Evolutionary conservation across 2,329 filamentous ascomycete species (phyloP), one percentile per base, ranked within the genome.

Genomic region (Colletotrichum navitas): DNA sequence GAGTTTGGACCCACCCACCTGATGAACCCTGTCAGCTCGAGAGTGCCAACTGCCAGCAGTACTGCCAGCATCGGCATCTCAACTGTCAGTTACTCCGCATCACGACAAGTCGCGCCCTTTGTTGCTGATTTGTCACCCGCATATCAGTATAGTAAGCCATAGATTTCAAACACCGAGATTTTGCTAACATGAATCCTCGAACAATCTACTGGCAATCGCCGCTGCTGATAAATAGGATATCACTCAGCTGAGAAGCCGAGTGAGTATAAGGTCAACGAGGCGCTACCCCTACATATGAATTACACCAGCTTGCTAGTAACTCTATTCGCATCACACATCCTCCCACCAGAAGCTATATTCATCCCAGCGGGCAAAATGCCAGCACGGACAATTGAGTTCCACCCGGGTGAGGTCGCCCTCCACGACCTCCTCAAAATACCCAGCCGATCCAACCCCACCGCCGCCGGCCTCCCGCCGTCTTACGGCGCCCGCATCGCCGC

Each of bases 401-500:
- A 93, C 79, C 79, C 86, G 12, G 93, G 93, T 75, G 93, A 95
- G 80, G 77, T 84, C 52, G 85, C 86, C 60, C 88, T 95, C 80
- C 92, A 92, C 68, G 79, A 82, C 21, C 84, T 91, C 6, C 86
- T 95, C 68, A 85, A 83, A 43, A 84, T 91, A 0, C 90, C 91
- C 0, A 78, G 81, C 3, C 72, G 68, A 21, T 85, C 88, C 59
- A 95, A 96, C 76, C 93, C 93, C 0, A 94, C 92, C 0, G 81
- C 86, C 1, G 83, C 86, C 0, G 89, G 89, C 64, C 85, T 96
- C 1, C 89, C 89, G 0, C 84, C 85, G 6, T 85, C 88, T 21
- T 91, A 91, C 29, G 88, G 85, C 1, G 83, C 85, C 73, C 87
- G 93, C 73, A 85, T 94, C 3, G 84, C 87, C 62, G 81, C 82